Evolutionary conservation across 2,329 filamentous ascomycete species (phyloP).

Genomic region (Cladosporium cucumerinum): DNA sequence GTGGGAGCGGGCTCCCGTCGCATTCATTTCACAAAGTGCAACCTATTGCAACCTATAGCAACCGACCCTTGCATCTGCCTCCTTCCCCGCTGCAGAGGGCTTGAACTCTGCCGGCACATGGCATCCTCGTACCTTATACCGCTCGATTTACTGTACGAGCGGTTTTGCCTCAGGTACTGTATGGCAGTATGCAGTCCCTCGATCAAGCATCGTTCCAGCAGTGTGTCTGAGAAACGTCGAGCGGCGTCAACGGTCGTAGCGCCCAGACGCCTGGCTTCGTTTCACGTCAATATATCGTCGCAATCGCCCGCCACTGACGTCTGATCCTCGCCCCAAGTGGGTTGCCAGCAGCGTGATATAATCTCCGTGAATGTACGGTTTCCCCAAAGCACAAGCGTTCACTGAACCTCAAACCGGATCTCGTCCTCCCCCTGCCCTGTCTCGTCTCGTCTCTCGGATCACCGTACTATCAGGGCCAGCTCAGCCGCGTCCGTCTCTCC

Average conservation of each 20-base stretch:
- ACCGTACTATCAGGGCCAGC: background rate
- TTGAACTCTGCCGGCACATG: background rate
- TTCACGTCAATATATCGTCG: slow-evolving; percentile 3
- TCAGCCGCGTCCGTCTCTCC: background rate
- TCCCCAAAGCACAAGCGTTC: slow-evolving; percentile 1
- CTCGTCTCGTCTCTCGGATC: background rate
- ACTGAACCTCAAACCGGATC: background rate
- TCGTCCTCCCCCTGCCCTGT: background rate
- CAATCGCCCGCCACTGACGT: slow-evolving; percentile 5
- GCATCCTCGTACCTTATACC: background rate
- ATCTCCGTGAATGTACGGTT: background rate
- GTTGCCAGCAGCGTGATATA: background rate
- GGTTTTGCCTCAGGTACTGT: background rate
- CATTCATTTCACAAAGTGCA: background rate
- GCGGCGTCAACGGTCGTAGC: slow-evolving; percentile 6
- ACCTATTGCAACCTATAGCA: background rate
- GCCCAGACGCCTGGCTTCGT: background rate
- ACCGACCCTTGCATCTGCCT: background rate
- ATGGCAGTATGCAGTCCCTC: background rate
- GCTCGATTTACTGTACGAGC: background rate
- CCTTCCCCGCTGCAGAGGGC: background rate
- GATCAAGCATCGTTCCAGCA: background rate
- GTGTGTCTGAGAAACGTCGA: background rate
- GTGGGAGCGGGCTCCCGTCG: background rate
- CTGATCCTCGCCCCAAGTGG: background rate